phyloP scores from a whole-genome alignment of 2,329 filamentous ascomycete species.

The Sclerotinia trifoliorum region DNA sequence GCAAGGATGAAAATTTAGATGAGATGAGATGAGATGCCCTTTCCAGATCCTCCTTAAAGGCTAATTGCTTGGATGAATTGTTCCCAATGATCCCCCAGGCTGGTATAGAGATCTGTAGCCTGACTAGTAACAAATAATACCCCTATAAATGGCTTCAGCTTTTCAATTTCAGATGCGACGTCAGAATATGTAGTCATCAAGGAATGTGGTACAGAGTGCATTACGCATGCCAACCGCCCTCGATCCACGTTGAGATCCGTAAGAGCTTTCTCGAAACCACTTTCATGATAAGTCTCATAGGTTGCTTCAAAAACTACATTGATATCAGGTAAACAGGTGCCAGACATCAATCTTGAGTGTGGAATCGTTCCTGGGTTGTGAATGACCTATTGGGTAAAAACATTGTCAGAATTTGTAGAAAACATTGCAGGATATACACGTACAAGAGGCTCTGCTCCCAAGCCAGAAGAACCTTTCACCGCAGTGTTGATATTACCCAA shows the following conservation, averaged over 20 bases:
- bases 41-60: constrained; percentile 10
- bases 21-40: neutral
- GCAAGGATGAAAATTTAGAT: neutral
- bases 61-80: constrained; percentile 18
- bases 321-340: constrained; percentile 25
- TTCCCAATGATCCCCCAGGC: constrained; percentile 20
- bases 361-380: constrained; percentile 29
- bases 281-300: constrained; percentile 14
- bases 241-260: constrained; percentile 12
- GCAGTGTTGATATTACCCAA: constrained; percentile 19
- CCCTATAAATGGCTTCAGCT: constrained; percentile 9
- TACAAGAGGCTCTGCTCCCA: constrained; percentile 23
- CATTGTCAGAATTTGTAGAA: neutral
- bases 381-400: constrained; percentile 20
- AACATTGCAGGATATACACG: constrained; percentile 2
- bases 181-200: constrained; percentile 17
- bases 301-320: constrained; percentile 24
- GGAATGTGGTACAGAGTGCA: constrained; percentile 20
- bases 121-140: constrained; percentile 20
- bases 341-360: constrained; percentile 15
- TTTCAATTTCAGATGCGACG: constrained; percentile 6
- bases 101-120: constrained; percentile 13
- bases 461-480: constrained; percentile 22
- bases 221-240: constrained; percentile 19
- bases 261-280: constrained; percentile 18